phyloP scores from a whole-genome alignment of 2,329 filamentous ascomycete species.

The Trichoderma sp. region DNA sequence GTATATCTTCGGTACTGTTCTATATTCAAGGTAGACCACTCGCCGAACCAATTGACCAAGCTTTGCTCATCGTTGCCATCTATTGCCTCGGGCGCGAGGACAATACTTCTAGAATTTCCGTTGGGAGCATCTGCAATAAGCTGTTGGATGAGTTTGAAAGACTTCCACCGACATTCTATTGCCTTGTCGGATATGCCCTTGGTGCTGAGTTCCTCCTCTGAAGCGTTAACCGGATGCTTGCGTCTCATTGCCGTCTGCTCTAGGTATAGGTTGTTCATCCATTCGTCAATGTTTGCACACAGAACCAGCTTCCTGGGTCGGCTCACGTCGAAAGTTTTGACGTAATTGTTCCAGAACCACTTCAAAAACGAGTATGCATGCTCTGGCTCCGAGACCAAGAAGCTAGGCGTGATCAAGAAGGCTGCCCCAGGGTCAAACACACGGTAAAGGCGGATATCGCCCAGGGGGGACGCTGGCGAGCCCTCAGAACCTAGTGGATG shows the following conservation, averaged over 20 bases:
- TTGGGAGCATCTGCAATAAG: conserved; percentile 23
- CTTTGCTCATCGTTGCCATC: conserved; percentile 61
- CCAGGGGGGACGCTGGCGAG: conserved; percentile 12
- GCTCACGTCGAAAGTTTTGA: conserved; percentile 13
- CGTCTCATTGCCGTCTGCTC: not conserved
- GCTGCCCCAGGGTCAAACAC: conserved; percentile 35
- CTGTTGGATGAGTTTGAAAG: conserved; percentile 23
- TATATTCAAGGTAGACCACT: conserved; percentile 52
- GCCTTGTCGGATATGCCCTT: conserved; percentile 15
- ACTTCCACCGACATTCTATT: conserved; percentile 28
- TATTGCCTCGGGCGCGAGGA: conserved; percentile 48
- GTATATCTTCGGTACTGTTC: conserved; percentile 54
- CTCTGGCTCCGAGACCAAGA: conserved; percentile 39
- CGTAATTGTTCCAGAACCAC: conserved; percentile 34
- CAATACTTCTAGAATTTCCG: conserved; percentile 34
- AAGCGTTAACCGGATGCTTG: not conserved
- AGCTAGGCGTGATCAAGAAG: conserved; percentile 43
- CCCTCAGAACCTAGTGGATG: conserved; percentile 23
- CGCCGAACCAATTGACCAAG: conserved; percentile 62
- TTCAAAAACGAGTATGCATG: conserved; percentile 37
- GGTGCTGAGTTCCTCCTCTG: not conserved
- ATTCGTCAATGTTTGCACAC: conserved; percentile 31
- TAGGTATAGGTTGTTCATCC: conserved; percentile 30
- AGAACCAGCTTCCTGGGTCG: conserved; percentile 31
- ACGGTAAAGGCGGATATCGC: conserved; percentile 29